phyloP scores from a whole-genome alignment of 2,329 filamentous ascomycete genomes.

The Bipolaris bicolor region DNA sequence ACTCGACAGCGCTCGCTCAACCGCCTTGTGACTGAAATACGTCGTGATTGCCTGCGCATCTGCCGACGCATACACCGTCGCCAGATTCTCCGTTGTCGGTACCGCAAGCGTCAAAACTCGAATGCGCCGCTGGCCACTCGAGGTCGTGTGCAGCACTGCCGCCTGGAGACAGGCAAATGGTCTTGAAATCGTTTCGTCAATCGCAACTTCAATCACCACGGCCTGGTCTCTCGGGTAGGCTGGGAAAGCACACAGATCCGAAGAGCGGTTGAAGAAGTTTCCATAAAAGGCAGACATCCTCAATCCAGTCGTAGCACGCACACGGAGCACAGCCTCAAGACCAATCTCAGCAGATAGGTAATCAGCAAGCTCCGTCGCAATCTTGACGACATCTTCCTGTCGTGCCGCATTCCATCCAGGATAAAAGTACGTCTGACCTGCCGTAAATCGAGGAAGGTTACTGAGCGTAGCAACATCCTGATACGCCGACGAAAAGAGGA shows the following conservation, averaged over 20 bases:
- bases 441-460: constrained; percentile 94
- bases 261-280: constrained; percentile 99
- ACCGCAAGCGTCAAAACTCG: constrained; percentile 91
- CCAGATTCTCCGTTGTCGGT: constrained; percentile 87
- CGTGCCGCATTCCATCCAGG: constrained; percentile 96
- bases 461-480: constrained; percentile 96
- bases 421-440: constrained; percentile 98
- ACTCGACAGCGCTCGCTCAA: constrained; percentile 83
- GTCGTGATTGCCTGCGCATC: constrained; percentile 92
- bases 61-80: constrained; percentile 91
- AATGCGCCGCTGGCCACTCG: constrained; percentile 95
- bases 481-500: constrained; percentile 55
- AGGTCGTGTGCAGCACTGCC: constrained; percentile 94
- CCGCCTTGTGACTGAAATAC: constrained; percentile 97
- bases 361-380: constrained; percentile 94
- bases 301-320: constrained; percentile 90
- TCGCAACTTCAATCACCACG: constrained; percentile 97
- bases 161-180: constrained; percentile 83
- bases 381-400: constrained; percentile 95
- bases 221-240: constrained; percentile 97
- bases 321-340: constrained; percentile 91
- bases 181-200: constrained; percentile 92
- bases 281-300: constrained; percentile 98
- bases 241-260: constrained; percentile 96
- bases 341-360: constrained; percentile 97